phyloP scores from a whole-genome alignment of 257 asterid genomes.

The Nemophila menziesii region DNA sequence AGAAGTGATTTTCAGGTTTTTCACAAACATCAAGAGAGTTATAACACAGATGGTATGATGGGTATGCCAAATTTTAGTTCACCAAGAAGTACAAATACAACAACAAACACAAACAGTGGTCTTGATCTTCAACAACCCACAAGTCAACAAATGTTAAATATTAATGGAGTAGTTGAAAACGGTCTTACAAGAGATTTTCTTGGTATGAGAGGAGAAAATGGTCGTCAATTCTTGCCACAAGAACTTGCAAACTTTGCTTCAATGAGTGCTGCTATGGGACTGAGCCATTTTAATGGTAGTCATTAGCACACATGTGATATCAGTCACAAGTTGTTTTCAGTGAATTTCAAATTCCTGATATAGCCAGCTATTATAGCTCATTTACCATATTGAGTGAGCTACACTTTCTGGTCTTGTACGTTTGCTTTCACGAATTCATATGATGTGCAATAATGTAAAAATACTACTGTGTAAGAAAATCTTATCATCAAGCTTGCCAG shows the following conservation, averaged over 20 bases:
- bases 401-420: background rate
- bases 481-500: background rate
- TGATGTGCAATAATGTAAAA: too few relatives aligned
- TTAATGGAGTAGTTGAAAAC: slow-evolving; percentile 23
- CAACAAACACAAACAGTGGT: background rate
- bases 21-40: slow-evolving; percentile 21
- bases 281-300: background rate
- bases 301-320: background rate
- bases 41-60: slow-evolving; percentile 20
- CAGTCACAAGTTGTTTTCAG: too few relatives aligned
- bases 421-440: background rate
- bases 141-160: background rate
- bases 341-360: too few relatives aligned
- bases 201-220: slow-evolving; percentile 44
- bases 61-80: slow-evolving; percentile 23
- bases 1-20: slow-evolving; percentile 39
- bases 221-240: slow-evolving; percentile 45
- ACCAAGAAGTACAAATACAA: slow-evolving; percentile 9
- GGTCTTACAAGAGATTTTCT: slow-evolving; percentile 79
- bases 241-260: slow-evolving; percentile 56
- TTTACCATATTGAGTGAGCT: too few relatives aligned
- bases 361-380: too few relatives aligned
- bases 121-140: slow-evolving; percentile 12
- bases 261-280: slow-evolving; percentile 1
- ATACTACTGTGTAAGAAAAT: background rate